Evolutionary conservation across 805 yeast species (phyloP).

Genomic region (Saccharomycodes ludwigii): DNA sequence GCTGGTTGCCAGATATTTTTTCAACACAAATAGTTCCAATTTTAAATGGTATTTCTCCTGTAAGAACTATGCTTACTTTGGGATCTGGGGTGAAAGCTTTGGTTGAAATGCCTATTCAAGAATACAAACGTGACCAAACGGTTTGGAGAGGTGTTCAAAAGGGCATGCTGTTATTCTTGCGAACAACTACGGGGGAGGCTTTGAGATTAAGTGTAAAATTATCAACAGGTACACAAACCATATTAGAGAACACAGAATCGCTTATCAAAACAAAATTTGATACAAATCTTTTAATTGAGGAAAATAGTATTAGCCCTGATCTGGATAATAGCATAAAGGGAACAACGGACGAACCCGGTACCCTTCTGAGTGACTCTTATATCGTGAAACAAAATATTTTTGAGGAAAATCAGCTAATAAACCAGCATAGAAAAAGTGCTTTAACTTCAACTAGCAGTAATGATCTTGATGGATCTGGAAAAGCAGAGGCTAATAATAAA

Average conservation of each 20-base stretch:
- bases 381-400: too few relatives aligned
- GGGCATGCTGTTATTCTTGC: slow-evolving; percentile 63
- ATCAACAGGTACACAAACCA: slow-evolving; percentile 78
- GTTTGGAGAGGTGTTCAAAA: slow-evolving; percentile 57
- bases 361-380: too few relatives aligned
- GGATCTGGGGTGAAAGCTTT: slow-evolving; percentile 70
- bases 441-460: too few relatives aligned
- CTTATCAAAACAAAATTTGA: too few relatives aligned
- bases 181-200: slow-evolving; percentile 68
- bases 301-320: too few relatives aligned
- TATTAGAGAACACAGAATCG: slow-evolving; percentile 71
- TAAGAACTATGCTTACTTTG: slow-evolving; percentile 61
- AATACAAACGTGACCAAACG: slow-evolving; percentile 63
- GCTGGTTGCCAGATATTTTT: slow-evolving; percentile 83
- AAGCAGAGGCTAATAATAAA: too few relatives aligned
- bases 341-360: too few relatives aligned
- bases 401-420: too few relatives aligned
- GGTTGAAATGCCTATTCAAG: slow-evolving; percentile 60
- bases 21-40: slow-evolving; percentile 73
- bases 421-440: too few relatives aligned
- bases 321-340: too few relatives aligned
- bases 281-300: too few relatives aligned
- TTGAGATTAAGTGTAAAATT: slow-evolving; percentile 72
- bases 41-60: slow-evolving; percentile 73
- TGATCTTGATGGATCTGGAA: too few relatives aligned